Evolutionary conservation across 2,329 filamentous ascomycete species (phyloP).

Genomic region (Fusarium sp.): DNA sequence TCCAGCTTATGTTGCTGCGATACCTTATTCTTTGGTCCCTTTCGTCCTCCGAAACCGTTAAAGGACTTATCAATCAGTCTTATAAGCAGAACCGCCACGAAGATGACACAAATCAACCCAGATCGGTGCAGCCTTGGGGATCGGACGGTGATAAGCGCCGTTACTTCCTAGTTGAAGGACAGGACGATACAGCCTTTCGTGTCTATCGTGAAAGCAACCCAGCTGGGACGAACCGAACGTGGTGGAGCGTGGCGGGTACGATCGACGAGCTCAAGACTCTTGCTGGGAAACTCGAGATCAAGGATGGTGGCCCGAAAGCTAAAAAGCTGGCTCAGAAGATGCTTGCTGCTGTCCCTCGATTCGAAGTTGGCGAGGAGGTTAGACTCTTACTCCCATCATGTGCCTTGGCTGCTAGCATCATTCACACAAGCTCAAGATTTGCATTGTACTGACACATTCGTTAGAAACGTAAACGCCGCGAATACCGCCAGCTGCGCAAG

Average conservation of each 20-base stretch:
- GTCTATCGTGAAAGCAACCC: constrained; percentile 95
- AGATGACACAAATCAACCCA: constrained; percentile 80
- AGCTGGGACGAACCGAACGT: constrained; percentile 76
- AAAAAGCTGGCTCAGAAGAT: constrained; percentile 82
- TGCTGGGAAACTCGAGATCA: constrained; percentile 76
- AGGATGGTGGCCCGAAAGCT: constrained; percentile 83
- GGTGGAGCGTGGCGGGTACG: constrained; percentile 90
- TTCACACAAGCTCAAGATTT: background rate
- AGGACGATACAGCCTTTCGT: constrained; percentile 92
- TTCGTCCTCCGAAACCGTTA: constrained; percentile 84
- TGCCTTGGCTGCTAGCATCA: background rate
- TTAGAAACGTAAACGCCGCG: constrained; percentile 89
- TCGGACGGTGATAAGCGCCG: constrained; percentile 88
- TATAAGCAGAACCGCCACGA: constrained; percentile 91
- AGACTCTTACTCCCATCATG: constrained; percentile 36
- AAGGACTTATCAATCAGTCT: constrained; percentile 81
- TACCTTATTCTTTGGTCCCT: constrained; percentile 89
- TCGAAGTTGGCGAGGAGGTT: constrained; percentile 93
- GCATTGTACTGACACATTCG: constrained; percentile 27
- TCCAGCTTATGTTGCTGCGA: constrained; percentile 81
- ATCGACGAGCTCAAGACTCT: constrained; percentile 86
- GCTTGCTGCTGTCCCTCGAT: constrained; percentile 80
- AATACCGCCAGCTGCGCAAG: constrained; percentile 87
- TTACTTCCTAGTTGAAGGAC: constrained; percentile 93
- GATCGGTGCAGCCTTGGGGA: constrained; percentile 92